Evolutionary conservation across 306 rosid species (phyloP), one percentile per base, ranked within the genome.

Genomic region (Trichosanthes cucumerina): DNA sequence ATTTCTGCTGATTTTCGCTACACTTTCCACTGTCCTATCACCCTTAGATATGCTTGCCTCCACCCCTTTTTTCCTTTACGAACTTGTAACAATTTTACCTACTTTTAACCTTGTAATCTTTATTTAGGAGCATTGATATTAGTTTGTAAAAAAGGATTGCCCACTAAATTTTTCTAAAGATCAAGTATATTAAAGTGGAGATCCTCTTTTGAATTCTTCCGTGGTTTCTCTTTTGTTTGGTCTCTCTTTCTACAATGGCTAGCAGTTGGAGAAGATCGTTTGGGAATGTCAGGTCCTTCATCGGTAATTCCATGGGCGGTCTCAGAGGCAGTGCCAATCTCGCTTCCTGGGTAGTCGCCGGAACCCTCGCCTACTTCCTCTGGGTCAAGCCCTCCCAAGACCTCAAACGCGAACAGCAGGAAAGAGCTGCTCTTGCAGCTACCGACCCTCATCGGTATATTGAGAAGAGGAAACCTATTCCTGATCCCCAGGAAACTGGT

Each of bases 331-430:
- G 90, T 78, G 83, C 84, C 84, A 95, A 89, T 85, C 79, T 95
- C 2, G 98, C 97, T 23, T 88, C 98, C 0, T 95, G 98, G 98
- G 87, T 86, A 1, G 96, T 95, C 2, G 97, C 98, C n/a, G 96
- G 97, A 80, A 88, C 97, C 80, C 83, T 95, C 24, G 98, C 98
- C 12, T 95, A 95, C 82, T 89, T 80, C 83, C 97, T 95, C 23
- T 95, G 98, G 98, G 81, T 95, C 82, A 95, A 95, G 79, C 98
- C 98, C 54, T 85, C 96, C 0, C 97, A 87, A 79, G 96, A 94
- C 41, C 98, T 94, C 80, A 86, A 86, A 58, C 95, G 97, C 5
- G 80, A 92, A 66, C 97, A 94, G 43, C 85, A 89, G 91, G 98
- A 89, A 63, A 82, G 75, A 80, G 93, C 96, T 26, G 90, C 97